Conservation (phyloP, 352 stramenopile genomes). For the Vaucheria bursata region DNA sequence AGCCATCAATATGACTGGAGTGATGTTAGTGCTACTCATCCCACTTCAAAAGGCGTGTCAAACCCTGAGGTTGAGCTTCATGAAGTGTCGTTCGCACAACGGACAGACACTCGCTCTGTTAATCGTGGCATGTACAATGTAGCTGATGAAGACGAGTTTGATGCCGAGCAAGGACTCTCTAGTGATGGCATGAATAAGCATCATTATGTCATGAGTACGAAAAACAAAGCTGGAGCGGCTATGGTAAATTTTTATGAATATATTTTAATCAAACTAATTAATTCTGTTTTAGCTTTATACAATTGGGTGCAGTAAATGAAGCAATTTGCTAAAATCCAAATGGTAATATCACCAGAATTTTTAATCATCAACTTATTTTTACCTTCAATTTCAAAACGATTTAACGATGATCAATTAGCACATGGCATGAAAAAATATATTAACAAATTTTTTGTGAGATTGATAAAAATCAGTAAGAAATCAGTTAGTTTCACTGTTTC, state of each 20-base stretch:
- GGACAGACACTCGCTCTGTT: no score
- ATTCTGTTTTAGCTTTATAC: not conserved
- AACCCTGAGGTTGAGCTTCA: no score
- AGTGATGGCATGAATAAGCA: not conserved
- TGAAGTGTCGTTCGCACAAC: no score
- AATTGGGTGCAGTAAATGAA: not conserved
- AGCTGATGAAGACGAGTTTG: no score
- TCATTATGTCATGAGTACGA: constrained; percentile 32
- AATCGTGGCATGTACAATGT: no score
- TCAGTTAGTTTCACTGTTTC: no score
- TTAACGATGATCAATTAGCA: not conserved
- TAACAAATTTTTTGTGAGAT: no score
- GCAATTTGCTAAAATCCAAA: not conserved
- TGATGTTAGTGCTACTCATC: no score
- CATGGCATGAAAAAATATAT: not conserved
- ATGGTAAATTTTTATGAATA: constrained; percentile 14
- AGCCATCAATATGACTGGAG: no score
- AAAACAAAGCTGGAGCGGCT: constrained; percentile 27
- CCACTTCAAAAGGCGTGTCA: no score
- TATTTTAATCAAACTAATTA: not conserved
- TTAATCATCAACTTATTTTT: not conserved
- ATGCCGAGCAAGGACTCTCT: no score
- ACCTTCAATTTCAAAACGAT: not conserved
- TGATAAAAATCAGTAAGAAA: no score
- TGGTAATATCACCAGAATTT: not conserved